phyloP scores from a whole-genome alignment of 805 yeast species.

The Lipomyces japonicus region DNA sequence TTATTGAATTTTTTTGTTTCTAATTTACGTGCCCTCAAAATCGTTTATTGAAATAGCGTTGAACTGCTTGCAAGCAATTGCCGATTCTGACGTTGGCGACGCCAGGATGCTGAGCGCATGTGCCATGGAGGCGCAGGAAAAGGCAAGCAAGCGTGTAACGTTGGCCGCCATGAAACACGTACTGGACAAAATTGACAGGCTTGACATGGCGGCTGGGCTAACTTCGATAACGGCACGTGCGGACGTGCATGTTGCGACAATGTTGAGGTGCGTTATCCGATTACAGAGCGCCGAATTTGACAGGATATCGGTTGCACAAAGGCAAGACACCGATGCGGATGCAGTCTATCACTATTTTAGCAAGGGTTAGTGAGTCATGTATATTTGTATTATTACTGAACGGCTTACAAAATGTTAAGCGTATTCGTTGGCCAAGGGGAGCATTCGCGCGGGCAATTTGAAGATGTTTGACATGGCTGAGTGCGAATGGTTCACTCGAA shows the following conservation, averaged over 20 bases:
- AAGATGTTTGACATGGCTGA: constrained; percentile 10
- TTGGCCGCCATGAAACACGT: constrained; percentile 15
- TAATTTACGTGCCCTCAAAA: too few species aligned
- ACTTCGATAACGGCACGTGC: background rate
- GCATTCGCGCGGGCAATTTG: too few species aligned
- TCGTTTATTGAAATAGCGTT: too few species aligned
- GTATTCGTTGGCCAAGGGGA: background rate
- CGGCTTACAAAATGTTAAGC: background rate
- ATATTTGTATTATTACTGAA: background rate
- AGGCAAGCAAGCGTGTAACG: constrained; percentile 13
- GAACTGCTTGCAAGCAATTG: constrained; percentile 5
- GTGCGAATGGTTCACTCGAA: constrained; percentile 19
- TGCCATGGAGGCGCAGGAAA: constrained; percentile 21
- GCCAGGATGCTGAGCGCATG: constrained; percentile 12
- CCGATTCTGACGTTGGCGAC: constrained; percentile 1
- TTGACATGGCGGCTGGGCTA: background rate
- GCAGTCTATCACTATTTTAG: constrained; percentile 14
- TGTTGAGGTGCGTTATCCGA: constrained; percentile 20
- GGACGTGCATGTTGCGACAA: constrained; percentile 8
- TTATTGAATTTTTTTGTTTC: background rate
- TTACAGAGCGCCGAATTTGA: constrained; percentile 6
- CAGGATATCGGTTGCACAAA: background rate
- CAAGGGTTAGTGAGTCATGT: constrained; percentile 8
- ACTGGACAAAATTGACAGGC: constrained; percentile 1
- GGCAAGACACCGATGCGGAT: constrained; percentile 5